phyloP scores from a whole-genome alignment of 1,139 yeast species.

The Schwanniomyces etchellsii region DNA sequence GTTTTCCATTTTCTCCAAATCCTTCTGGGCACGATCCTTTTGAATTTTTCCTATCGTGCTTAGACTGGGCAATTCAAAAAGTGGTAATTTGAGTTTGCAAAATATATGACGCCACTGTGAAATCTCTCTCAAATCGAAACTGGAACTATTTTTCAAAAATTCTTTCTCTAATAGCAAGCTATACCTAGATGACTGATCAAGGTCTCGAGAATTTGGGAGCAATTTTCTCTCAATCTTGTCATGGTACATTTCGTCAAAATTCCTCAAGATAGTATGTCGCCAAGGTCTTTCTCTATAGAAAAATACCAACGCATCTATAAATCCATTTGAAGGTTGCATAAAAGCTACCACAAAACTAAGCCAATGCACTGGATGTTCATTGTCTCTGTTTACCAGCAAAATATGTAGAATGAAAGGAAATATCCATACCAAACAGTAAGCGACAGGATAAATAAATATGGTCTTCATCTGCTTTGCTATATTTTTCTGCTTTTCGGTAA shows the following conservation, averaged over 20 bases:
- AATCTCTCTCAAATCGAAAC: constrained; percentile 19
- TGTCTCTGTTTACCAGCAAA: constrained; percentile 47
- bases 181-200: no score
- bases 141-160: constrained; percentile 22
- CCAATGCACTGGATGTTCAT: constrained; percentile 56
- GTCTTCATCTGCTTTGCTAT: constrained; percentile 76
- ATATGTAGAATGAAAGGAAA: constrained; percentile 73
- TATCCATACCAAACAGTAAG: constrained; percentile 74
- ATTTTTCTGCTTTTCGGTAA: constrained; percentile 54
- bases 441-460: constrained; percentile 78
- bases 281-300: constrained; percentile 76
- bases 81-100: constrained; percentile 32
- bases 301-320: constrained; percentile 72
- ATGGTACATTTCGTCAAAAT: constrained; percentile 36
- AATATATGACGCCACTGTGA: constrained; percentile 33
- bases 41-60: constrained; percentile 25
- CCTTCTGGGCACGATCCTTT: constrained; percentile 7
- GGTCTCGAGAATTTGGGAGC: no score
- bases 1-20: not conserved
- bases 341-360: constrained; percentile 62
- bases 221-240: no score
- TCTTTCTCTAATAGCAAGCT: no score
- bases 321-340: constrained; percentile 76
- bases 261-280: constrained; percentile 43
- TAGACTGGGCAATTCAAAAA: constrained; percentile 38